Evolutionary conservation across 148 eudicot species (phyloP), one percentile per base, ranked within the genome.

Genomic region (Amaranthus palmeri): DNA sequence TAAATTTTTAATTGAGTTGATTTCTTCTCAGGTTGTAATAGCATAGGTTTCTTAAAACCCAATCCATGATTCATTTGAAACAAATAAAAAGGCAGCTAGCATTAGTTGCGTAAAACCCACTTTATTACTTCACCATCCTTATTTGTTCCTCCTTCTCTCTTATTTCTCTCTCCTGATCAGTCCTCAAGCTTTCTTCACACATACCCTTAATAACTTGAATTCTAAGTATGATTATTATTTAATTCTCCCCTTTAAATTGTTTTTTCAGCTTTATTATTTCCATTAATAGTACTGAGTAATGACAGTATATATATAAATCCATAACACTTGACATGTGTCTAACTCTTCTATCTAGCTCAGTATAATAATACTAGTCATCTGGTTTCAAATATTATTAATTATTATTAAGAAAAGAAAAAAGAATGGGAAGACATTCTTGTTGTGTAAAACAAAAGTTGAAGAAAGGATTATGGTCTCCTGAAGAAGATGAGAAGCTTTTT

Each of bases 41-140:
- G 1, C 36, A 25, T 25, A 25, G 1, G 36, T 87, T 68, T 83
- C 97, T 88, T 91, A 73, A 79, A 77, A 66, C 60, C 76, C 81
- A 91, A 88, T 84, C 82, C 78, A 92, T 14, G 77, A 92, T 0
- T 76, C 65, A 77, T 78, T 77, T 83, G 80, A 79, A 74, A 80
- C 78, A 85, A 70, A 10, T 48, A 64, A 47, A 49, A 65, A 51
- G 58, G 78, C 71, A 69, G 67, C 82, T 74, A 67, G 60, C 67
- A 75, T 75, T 76, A 66, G 78, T 90, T 85, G 93, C 96, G 83
- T 90, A 88, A 80, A 90, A 61, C 57, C 84, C 86, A 92, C 96
- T 85, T 88, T 80, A 89, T 83, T 80, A 66, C 85, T 77, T 81
- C 82, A 79, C 59, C 80, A 77, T 72, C 74, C 76, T 52, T 43